Evolutionary conservation across 257 asterid species (phyloP).

Genomic region (Przewalskia tangutica): DNA sequence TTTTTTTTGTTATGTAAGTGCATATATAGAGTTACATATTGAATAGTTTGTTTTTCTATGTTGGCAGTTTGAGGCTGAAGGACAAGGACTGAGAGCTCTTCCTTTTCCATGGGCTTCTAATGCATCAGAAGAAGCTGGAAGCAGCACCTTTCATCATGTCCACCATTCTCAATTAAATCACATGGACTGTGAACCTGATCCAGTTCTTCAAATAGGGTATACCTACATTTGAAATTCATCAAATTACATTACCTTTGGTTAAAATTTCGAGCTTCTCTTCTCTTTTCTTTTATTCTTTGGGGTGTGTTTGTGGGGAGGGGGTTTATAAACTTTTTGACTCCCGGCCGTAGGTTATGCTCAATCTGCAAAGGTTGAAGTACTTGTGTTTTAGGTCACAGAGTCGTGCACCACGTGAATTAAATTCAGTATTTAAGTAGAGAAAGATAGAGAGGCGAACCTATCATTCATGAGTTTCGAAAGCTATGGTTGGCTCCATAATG

Average conservation of each 20-base stretch:
- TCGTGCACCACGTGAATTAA: no score
- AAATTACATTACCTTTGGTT: background rate
- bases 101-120: slow-evolving; percentile 43
- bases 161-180: slow-evolving; percentile 38
- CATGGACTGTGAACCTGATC: slow-evolving; percentile 43
- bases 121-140: slow-evolving; percentile 25
- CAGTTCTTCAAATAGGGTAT: slow-evolving; percentile 71
- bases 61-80: slow-evolving; percentile 60
- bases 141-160: slow-evolving; percentile 24
- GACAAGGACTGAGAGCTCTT: slow-evolving; percentile 29
- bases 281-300: no score
- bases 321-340: background rate
- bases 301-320: background rate
- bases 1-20: background rate
- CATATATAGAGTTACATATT: no score
- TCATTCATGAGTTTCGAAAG: background rate
- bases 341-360: no score
- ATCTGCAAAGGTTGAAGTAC: no score
- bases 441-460: no score
- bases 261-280: background rate
- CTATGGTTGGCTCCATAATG: no score
- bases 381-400: no score
- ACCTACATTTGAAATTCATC: background rate
- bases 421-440: no score
- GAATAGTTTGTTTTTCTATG: background rate